These are phyloP conservation scores for Pythium sukuiense DNA, from an alignment of 352 stramenopile genomes.

Conservation along the genomic window DNA sequence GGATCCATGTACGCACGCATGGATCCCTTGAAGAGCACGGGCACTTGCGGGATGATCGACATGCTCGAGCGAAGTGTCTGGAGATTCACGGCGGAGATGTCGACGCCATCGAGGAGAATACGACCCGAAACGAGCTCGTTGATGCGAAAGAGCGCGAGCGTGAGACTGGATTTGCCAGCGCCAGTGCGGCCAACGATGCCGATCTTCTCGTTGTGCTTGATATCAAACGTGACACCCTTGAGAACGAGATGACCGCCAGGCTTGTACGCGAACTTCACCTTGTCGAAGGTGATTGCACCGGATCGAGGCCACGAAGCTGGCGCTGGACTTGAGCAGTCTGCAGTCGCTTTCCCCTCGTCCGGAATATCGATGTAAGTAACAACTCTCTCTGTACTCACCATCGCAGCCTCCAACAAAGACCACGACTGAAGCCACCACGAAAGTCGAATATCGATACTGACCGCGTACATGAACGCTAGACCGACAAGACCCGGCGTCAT, in stretches of 20 bases:
- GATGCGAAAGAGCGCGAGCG: slow-evolving; percentile 90
- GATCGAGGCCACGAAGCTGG: slow-evolving; percentile 48
- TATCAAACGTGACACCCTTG: slow-evolving; percentile 40
- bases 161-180: slow-evolving; percentile 83
- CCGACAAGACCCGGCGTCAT: slow-evolving; percentile 66
- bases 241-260: slow-evolving; percentile 38
- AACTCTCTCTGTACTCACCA: slow-evolving; percentile 55
- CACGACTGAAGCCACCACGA: slow-evolving; percentile 45
- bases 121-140: slow-evolving; percentile 81
- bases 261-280: slow-evolving; percentile 84
- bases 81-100: slow-evolving; percentile 33
- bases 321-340: neutral
- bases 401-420: slow-evolving; percentile 55
- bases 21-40: slow-evolving; percentile 88
- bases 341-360: slow-evolving; percentile 20
- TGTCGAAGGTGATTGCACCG: slow-evolving; percentile 68
- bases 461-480: slow-evolving; percentile 84
- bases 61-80: slow-evolving; percentile 23
- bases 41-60: slow-evolving; percentile 65
- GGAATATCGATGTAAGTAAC: slow-evolving; percentile 40
- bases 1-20: slow-evolving; percentile 87
- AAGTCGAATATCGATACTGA: slow-evolving; percentile 55
- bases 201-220: slow-evolving; percentile 55
- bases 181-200: slow-evolving; percentile 91
- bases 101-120: slow-evolving; percentile 38